These are phyloP conservation scores for Colletotrichum magnum DNA, from an alignment of 2,329 filamentous ascomycete genomes.

Conservation along the genomic window DNA sequence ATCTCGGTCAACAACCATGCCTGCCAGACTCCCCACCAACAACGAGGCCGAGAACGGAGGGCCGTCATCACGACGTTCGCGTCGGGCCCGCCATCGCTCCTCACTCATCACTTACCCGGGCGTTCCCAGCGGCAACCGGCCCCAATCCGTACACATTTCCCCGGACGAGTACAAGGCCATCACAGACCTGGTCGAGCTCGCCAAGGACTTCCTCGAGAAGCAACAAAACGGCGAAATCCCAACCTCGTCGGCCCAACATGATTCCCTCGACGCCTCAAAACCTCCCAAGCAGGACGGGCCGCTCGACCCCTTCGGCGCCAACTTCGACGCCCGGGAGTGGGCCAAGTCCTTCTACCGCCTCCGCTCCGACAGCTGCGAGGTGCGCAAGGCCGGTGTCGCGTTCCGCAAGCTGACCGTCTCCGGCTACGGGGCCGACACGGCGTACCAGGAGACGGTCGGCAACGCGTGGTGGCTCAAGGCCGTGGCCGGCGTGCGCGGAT, in stretches of 20 bases:
- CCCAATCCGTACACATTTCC: slow-evolving; percentile 27
- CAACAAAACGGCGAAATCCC: slow-evolving; percentile 12
- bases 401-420: slow-evolving; percentile 61
- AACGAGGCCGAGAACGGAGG: not conserved
- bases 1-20: slow-evolving; percentile 6
- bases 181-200: slow-evolving; percentile 32
- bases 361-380: slow-evolving; percentile 45
- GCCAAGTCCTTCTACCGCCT: slow-evolving; percentile 46
- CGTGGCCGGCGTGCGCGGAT: slow-evolving; percentile 18
- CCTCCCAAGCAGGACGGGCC: slow-evolving; percentile 38
- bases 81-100: slow-evolving; percentile 9
- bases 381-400: slow-evolving; percentile 52
- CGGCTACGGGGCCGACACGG: slow-evolving; percentile 32
- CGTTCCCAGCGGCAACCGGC: slow-evolving; percentile 6
- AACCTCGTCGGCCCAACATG: not conserved
- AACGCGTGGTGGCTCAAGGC: slow-evolving; percentile 47
- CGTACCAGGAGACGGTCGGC: slow-evolving; percentile 27
- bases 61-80: not conserved
- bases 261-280: slow-evolving; percentile 10
- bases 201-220: slow-evolving; percentile 29
- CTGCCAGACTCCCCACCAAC: not conserved
- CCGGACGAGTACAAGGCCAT: slow-evolving; percentile 36
- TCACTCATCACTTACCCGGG: slow-evolving; percentile 27
- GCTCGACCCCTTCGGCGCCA: slow-evolving; percentile 62
- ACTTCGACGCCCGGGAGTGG: slow-evolving; percentile 63